Evolutionary conservation across 805 yeast genomes (phyloP).

Genomic region (Metschnikowia koreensis): DNA sequence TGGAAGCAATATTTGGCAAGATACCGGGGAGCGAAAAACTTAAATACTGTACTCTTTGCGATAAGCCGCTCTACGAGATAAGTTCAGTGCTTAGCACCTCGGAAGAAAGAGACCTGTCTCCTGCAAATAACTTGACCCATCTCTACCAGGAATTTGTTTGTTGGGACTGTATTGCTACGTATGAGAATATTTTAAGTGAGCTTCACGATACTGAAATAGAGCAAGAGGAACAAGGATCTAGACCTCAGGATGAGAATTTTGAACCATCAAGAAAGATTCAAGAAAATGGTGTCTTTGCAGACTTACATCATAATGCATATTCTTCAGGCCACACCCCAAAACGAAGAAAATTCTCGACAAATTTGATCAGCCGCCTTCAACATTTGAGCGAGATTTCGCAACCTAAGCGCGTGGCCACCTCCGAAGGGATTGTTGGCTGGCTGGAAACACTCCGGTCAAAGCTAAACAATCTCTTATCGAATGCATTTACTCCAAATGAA

Average conservation of each 20-base stretch:
- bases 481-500: conserved; percentile 1
- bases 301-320: background rate
- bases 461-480: background rate
- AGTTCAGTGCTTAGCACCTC: conserved; percentile 40
- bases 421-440: conserved; percentile 12
- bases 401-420: conserved; percentile 6
- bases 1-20: conserved; percentile 38
- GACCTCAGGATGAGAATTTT: background rate
- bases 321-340: background rate
- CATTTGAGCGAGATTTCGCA: conserved; percentile 16
- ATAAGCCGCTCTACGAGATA: conserved; percentile 62
- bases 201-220: conserved; percentile 19
- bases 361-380: conserved; percentile 21
- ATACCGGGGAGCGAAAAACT: conserved; percentile 39
- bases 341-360: conserved; percentile 25
- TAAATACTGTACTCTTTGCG: conserved; percentile 66
- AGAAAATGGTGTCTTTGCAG: background rate
- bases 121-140: conserved; percentile 13
- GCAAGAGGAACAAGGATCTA: background rate
- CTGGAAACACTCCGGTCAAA: conserved; percentile 11
- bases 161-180: conserved; percentile 56
- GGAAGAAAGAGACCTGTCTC: conserved; percentile 2
- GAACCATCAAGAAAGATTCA: background rate
- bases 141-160: conserved; percentile 59
- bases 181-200: conserved; percentile 51